Evolutionary conservation across 331 rosid genomes (phyloP).

Genomic region (Pyrus hybrid): DNA sequence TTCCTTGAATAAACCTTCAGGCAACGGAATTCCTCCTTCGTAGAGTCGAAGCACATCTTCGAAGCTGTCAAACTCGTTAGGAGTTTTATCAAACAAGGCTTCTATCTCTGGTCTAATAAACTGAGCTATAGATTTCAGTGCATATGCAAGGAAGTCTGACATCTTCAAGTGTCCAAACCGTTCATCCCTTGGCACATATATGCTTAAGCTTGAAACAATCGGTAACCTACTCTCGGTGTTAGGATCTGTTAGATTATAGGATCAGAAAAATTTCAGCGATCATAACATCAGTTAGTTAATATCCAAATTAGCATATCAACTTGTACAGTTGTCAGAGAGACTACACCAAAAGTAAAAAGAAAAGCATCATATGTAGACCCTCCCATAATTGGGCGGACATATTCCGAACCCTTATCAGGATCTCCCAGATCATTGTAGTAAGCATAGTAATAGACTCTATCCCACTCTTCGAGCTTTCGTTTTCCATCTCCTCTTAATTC

Average conservation of each 20-base stretch:
- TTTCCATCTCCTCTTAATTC: constrained; percentile 53
- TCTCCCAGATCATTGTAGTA: constrained; percentile 60
- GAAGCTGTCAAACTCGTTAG: constrained; percentile 56
- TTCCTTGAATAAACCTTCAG: constrained; percentile 29
- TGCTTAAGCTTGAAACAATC: constrained; percentile 32
- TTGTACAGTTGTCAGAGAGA: too few relatives aligned
- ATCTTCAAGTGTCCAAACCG: constrained; percentile 72
- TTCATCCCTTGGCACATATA: constrained; percentile 82
- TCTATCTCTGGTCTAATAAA: constrained; percentile 61
- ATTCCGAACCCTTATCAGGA: constrained; percentile 41
- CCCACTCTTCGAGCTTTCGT: constrained; percentile 55
- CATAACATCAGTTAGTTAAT: too few relatives aligned
- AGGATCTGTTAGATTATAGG: constrained; percentile 29
- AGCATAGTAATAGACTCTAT: constrained; percentile 81
- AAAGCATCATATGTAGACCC: constrained; percentile 31
- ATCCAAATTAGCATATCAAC: too few relatives aligned
- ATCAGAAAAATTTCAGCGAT: not conserved
- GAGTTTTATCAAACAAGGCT: constrained; percentile 43
- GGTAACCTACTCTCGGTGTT: constrained; percentile 48
- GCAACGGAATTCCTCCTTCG: constrained; percentile 70
- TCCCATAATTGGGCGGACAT: constrained; percentile 64
- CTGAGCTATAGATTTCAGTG: constrained; percentile 48
- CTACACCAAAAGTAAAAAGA: too few relatives aligned
- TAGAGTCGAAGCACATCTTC: constrained; percentile 41
- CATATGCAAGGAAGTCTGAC: constrained; percentile 73